Percentiles rank a stretch among this genome's conserved stretches.
Evolutionary conservation across 2,329 filamentous ascomycete genomes (phyloP).

Genomic region (Paraphoma sp.): DNA sequence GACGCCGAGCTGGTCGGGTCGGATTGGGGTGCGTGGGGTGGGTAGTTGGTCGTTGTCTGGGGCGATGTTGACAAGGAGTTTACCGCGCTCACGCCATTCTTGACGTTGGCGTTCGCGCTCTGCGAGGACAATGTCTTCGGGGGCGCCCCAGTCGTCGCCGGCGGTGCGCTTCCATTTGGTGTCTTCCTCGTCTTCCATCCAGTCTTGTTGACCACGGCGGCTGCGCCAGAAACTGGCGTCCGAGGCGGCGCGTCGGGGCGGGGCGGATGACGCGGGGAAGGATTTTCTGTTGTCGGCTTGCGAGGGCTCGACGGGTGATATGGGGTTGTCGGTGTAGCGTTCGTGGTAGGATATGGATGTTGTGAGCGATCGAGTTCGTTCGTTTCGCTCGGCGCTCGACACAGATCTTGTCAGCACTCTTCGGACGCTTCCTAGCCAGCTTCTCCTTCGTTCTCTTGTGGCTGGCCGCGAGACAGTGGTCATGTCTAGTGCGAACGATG

Average conservation of each 20-base stretch:
- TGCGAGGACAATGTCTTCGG: slow-evolving; percentile 39
- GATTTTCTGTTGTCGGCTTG: slow-evolving; percentile 20
- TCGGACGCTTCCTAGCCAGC: slow-evolving; percentile 48
- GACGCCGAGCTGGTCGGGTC: slow-evolving; percentile 27
- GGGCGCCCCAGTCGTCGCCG: slow-evolving; percentile 46
- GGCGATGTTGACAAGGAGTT: slow-evolving; percentile 35
- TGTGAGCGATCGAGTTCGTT: slow-evolving; percentile 38
- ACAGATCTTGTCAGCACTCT: slow-evolving; percentile 41
- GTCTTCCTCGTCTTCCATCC: slow-evolving; percentile 45
- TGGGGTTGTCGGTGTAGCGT: slow-evolving; percentile 38
- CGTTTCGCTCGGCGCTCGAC: slow-evolving; percentile 35
- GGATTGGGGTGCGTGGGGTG: slow-evolving; percentile 36
- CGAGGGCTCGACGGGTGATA: slow-evolving; percentile 12
- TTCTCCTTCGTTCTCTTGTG: slow-evolving; percentile 37
- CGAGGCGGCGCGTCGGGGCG: slow-evolving; percentile 52
- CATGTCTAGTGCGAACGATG: slow-evolving; percentile 31
- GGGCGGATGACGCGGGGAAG: slow-evolving; percentile 21
- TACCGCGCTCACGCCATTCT: slow-evolving; percentile 38
- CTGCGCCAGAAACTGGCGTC: slow-evolving; percentile 53
- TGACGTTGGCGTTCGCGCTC: slow-evolving; percentile 40
- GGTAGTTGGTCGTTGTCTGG: slow-evolving; percentile 32
- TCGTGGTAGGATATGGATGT: slow-evolving; percentile 32
- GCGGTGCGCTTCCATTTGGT: slow-evolving; percentile 39
- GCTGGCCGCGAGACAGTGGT: slow-evolving; percentile 13
- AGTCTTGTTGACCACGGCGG: slow-evolving; percentile 53